Percentiles rank a stretch among this genome's conserved stretches.
Conservation (phyloP, 495 filamentous ascomycete genomes). For the Recurvomyces mirabilis region DNA sequence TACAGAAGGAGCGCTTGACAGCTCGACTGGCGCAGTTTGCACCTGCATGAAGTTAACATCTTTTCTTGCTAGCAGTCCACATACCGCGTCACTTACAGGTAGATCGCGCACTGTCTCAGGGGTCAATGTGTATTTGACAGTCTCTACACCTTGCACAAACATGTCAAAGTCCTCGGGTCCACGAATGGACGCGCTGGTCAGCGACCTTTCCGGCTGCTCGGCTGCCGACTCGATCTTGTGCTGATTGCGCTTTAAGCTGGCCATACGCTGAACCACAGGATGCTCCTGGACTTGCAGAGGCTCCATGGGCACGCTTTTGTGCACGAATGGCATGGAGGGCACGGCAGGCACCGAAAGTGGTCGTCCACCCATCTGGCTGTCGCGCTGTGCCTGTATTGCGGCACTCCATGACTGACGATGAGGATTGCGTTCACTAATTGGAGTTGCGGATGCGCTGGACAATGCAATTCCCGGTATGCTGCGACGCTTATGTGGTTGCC, state of each 20-base stretch:
- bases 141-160: slow-evolving; percentile 79
- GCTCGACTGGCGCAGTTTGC: slow-evolving; percentile 9
- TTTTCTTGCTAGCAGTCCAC: not conserved
- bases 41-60: not conserved
- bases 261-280: slow-evolving; percentile 11
- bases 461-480: slow-evolving; percentile 13
- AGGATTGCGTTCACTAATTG: slow-evolving; percentile 2
- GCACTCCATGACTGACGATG: slow-evolving; percentile 8
- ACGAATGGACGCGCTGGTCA: slow-evolving; percentile 19
- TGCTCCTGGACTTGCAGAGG: slow-evolving; percentile 9
- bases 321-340: not conserved
- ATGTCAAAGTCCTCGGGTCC: slow-evolving; percentile 54
- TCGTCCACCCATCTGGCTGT: not conserved
- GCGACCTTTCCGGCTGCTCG: too few relatives aligned
- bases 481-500: slow-evolving; percentile 6
- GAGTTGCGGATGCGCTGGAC: slow-evolving; percentile 2
- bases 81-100: slow-evolving; percentile 45
- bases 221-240: slow-evolving; percentile 1
- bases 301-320: not conserved
- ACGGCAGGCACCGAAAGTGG: slow-evolving; percentile 4
- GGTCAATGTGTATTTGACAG: slow-evolving; percentile 86
- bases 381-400: slow-evolving; percentile 5
- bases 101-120: slow-evolving; percentile 80
- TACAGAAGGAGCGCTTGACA: slow-evolving; percentile 15
- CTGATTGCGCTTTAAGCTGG: slow-evolving; percentile 12